Evolutionary conservation across 2,329 filamentous ascomycete species (phyloP), one percentile per base, ranked within the genome.

Genomic region (Didymellaceae sp.): DNA sequence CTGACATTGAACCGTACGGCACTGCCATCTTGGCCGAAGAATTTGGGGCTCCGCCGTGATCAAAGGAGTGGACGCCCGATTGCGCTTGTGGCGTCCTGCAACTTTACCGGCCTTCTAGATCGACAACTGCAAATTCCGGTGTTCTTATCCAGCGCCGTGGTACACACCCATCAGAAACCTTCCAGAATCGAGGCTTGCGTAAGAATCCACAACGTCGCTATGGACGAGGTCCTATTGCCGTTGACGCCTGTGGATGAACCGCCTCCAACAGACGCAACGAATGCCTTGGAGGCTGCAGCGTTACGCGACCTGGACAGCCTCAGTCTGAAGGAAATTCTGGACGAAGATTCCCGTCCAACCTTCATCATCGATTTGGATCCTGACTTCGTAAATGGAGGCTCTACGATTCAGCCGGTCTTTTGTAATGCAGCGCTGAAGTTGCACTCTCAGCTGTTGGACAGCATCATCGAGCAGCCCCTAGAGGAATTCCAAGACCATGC

Each of bases 301-400:
- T 33, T 68, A 14, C 44, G 45, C 5, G 59, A 66, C 21, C 50
- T 71, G 13, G 58, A 68, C 26, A 49, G 48, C 35, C 40, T 68
- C 41, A 61, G 57, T 33, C 46, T 72, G 16, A 51, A 52, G 16
- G 67, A 71, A 33, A 54, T 70, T 8, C 58, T 70, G 22, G 67
- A 72, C 37, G 55, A 61, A 34, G 68, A 72, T 55, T 61, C 58
- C 10, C 61, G 69, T 7, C 69, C 69, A 6, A 69, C 62, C 2
- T 70, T 72, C 28, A 43, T 72, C 8, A 45, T 72, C 6, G 66
- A 71, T 41, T 58, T 68, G 13, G 65, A 69, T 39, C 61, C 65
- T 6, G 66, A 70, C 42, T 61, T 55, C 30, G 21, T 62, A 1
- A 46, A 54, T n/a, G 58, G 41, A 8, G 11, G 24, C 14, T 22